Conservation (phyloP, 257 asterid genomes). For the Nicotiana benthamiana region DNA sequence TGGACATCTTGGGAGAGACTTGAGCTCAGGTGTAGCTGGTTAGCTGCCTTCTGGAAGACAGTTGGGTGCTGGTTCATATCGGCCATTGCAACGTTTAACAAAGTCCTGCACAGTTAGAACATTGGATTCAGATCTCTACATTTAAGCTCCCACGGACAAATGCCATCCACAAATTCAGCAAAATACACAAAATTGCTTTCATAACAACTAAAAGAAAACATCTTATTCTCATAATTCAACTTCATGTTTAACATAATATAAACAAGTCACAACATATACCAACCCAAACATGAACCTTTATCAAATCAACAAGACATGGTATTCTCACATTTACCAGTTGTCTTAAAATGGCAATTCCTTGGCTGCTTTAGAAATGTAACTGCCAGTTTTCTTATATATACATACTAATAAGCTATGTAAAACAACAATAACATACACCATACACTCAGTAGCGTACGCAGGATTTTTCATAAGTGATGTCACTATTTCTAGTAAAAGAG, state of each 20-base stretch:
- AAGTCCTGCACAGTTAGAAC: conserved; percentile 13
- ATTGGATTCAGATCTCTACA: neutral
- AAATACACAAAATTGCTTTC: neutral
- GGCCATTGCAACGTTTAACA: conserved; percentile 32
- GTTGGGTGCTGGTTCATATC: conserved; percentile 54
- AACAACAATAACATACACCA: neutral
- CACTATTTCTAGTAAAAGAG: too few species aligned
- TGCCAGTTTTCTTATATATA: neutral
- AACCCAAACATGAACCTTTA: neutral
- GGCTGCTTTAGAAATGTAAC: neutral
- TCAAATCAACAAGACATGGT: neutral
- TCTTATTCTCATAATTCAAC: neutral
- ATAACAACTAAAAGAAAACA: neutral
- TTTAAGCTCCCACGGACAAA: neutral
- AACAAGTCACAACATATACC: neutral
- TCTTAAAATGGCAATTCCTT: neutral
- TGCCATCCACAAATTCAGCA: neutral
- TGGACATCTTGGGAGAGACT: conserved; percentile 44
- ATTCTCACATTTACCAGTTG: neutral
- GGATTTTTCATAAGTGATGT: too few species aligned
- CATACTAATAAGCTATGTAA: neutral
- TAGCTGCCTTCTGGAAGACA: conserved; percentile 59
- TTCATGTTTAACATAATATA: neutral
- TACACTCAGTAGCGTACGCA: too few species aligned
- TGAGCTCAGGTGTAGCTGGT: conserved; percentile 64